Conservation (phyloP, 352 stramenopile genomes). For the Pythium aquatile region DNA sequence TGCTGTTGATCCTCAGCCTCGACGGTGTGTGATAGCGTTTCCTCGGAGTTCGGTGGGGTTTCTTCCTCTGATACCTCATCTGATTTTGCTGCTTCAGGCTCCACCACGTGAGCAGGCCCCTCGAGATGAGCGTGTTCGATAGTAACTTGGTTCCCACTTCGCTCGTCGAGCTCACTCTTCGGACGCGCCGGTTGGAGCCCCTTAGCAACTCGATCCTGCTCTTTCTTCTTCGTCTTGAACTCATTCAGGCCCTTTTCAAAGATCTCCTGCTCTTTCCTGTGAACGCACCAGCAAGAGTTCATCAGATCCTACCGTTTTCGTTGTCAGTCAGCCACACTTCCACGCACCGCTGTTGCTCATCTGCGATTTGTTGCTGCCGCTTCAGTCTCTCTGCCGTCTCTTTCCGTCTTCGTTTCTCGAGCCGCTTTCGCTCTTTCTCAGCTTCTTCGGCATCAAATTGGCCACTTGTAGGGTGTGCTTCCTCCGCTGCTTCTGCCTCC, state of each 20-base stretch:
- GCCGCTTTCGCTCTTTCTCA: constrained; percentile 28
- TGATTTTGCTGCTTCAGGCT: background rate
- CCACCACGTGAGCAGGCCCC: background rate
- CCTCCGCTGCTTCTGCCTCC: background rate
- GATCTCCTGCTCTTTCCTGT: constrained; percentile 48
- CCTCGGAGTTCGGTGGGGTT: background rate
- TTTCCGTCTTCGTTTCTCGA: constrained; percentile 43
- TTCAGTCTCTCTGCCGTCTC: constrained; percentile 52
- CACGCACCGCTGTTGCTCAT: constrained; percentile 46
- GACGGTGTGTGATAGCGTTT: background rate
- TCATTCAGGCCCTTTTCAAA: constrained; percentile 49
- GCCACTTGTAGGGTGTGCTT: constrained; percentile 2
- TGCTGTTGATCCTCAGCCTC: background rate
- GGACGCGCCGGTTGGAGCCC: constrained; percentile 27
- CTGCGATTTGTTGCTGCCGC: constrained; percentile 36
- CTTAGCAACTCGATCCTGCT: constrained; percentile 61
- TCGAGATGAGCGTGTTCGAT: background rate
- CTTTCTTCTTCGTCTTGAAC: constrained; percentile 59
- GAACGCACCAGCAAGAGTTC: background rate
- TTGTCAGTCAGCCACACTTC: background rate
- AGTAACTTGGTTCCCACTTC: background rate
- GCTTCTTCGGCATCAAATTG: constrained; percentile 26
- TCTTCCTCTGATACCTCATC: background rate
- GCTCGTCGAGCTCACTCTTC: background rate
- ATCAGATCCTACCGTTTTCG: background rate